Evolutionary conservation across 139 green algal species (phyloP), one percentile per base, ranked within the genome.

Genomic region (Chlorella sorokiniana): DNA sequence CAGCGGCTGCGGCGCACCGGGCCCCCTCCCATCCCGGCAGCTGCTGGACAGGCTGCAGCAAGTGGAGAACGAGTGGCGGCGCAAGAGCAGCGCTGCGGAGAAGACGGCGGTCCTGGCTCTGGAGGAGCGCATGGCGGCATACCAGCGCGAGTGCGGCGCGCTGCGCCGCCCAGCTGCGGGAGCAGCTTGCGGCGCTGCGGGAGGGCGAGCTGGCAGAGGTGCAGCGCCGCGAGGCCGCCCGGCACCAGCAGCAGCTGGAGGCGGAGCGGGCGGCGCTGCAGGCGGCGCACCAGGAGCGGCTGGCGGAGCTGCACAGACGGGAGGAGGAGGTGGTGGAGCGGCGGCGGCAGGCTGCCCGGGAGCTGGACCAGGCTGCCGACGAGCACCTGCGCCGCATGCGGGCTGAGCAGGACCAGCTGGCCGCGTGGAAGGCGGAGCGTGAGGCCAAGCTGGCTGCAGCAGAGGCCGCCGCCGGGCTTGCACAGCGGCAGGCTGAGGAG

Each of bases 41-140:
- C 78, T 83, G 27, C 3, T 63, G 27, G 14, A 42, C 2, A 27
- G 78, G 38, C 73, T 86, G 52, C 52, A 61, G 20, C 27, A n/a
- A 2, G 71, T 86, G 8, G 81, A 86, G 40, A n/a, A 77, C 0
- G 54, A 86, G 22, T 86, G 73, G 33, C n/a, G n/a, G 29, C 38
- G 40, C 4, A 44, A 52, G 63, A 37, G 69, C 64, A n/a, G n/a
- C 42, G 14, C 16, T 8, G 7, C 69, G 40, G 25, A 86, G 38
- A 9, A 52, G 38, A 40, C 20, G 6, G 31, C 81, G 1, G 22
- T 29, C 10, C 40, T n/a, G 75, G 40, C 71, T 6, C 41, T 86
- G 42, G 73, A 82, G n/a, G 52, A 69, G 52, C 81, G 67, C 40
- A 31, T 86, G 75, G 62, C 41, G 0, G 52, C 42, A 3, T 82